Percentiles rank a stretch among this genome's conserved stretches.
Conservation (phyloP, 148 eudicot species). For the Heliamphora exappendiculata region DNA sequence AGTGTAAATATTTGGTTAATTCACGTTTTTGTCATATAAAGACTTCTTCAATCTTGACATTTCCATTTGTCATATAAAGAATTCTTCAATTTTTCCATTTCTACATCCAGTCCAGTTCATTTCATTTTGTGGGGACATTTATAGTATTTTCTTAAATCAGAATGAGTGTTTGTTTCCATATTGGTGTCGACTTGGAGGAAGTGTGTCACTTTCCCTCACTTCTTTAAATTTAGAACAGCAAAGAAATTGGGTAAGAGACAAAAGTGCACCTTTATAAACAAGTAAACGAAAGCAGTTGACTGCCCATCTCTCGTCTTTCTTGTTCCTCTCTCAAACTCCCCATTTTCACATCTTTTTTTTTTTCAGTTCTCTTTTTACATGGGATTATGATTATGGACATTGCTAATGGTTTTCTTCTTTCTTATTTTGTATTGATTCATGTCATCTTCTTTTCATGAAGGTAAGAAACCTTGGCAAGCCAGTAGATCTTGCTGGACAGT, state of each 20-base stretch:
- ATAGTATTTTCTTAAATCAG: too few relatives aligned
- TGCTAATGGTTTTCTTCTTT: not conserved
- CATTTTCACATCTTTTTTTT: not conserved
- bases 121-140: too few relatives aligned
- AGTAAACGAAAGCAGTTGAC: not conserved
- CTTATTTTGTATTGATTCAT: not conserved
- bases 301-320: not conserved
- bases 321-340: not conserved
- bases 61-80: too few relatives aligned
- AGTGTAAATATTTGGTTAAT: too few relatives aligned
- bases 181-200: not conserved
- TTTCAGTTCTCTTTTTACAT: not conserved
- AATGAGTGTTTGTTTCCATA: not conserved
- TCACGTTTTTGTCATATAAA: too few relatives aligned
- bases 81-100: too few relatives aligned
- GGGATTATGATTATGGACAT: not conserved
- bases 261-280: not conserved
- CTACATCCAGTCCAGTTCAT: too few relatives aligned
- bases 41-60: too few relatives aligned
- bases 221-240: not conserved
- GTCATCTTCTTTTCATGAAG: constrained; percentile 27
- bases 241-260: not conserved
- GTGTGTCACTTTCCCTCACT: not conserved
- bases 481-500: constrained; percentile 92
- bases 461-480: constrained; percentile 99